Evolutionary conservation across 2,329 filamentous ascomycete species (phyloP).

Genomic region (Hymenoscyphus occultus): DNA sequence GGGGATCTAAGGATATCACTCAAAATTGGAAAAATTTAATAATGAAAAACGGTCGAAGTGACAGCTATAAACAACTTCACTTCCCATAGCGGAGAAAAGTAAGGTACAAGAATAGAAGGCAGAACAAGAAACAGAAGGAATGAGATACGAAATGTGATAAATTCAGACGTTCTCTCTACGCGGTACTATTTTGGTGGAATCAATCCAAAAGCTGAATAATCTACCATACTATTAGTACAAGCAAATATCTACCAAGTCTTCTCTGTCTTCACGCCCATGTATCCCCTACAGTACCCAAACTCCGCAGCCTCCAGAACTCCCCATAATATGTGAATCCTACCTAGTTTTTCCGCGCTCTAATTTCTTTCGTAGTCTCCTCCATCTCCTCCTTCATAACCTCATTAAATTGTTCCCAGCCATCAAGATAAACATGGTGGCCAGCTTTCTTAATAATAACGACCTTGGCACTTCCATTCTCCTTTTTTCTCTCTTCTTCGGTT

Average conservation of each 20-base stretch:
- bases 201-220: background rate
- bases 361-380: conserved; percentile 46
- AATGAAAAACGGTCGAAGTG: too few species aligned
- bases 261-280: background rate
- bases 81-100: background rate
- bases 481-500: conserved; percentile 63
- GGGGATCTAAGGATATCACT: too few species aligned
- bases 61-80: too few species aligned
- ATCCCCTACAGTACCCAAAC: background rate
- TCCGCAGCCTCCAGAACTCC: background rate
- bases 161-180: background rate
- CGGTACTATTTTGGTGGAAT: background rate
- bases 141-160: background rate
- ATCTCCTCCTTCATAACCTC: conserved; percentile 62
- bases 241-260: background rate
- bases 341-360: conserved; percentile 13
- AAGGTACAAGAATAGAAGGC: background rate
- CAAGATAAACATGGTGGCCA: conserved; percentile 70
- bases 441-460: conserved; percentile 74
- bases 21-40: too few species aligned
- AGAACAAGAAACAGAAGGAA: background rate
- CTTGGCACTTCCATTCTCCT: conserved; percentile 77
- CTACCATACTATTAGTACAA: conserved; percentile 5
- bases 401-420: conserved; percentile 70
- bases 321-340: background rate